Percentiles rank a stretch among this genome's conserved stretches.
Conservation (phyloP, 108 stramenopile species). For the Hondaea fermentalgiana region DNA sequence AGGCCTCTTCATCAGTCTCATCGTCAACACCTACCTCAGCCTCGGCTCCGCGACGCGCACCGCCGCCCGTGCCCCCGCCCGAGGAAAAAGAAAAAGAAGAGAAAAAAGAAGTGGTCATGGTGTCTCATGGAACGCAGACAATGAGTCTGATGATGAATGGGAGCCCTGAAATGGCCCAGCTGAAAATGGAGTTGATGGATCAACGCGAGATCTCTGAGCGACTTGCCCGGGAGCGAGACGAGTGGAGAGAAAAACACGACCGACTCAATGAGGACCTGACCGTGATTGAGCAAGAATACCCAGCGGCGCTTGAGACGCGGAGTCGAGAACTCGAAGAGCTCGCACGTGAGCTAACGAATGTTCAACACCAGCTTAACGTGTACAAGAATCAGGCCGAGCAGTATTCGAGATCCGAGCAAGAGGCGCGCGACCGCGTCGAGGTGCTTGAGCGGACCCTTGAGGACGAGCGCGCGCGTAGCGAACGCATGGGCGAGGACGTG, state of each 20-base stretch:
- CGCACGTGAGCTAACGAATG: not conserved
- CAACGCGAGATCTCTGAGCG: not conserved
- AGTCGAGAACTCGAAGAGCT: not conserved
- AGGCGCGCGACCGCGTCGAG: not conserved
- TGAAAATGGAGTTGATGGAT: not conserved
- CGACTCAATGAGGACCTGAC: not conserved
- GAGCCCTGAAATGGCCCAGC: not conserved
- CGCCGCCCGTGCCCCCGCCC: not conserved
- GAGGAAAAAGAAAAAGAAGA: not conserved
- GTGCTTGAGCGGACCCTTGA: not conserved
- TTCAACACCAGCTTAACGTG: not conserved
- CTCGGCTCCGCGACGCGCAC: not conserved
- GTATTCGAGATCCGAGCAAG: not conserved
- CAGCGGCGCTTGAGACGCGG: not conserved
- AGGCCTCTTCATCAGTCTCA: not conserved
- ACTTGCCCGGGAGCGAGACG: not conserved
- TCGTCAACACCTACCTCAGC: not conserved
- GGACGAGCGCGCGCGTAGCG: not conserved
- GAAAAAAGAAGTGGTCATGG: not conserved
- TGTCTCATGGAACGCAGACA: not conserved
- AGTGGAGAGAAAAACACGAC: not conserved
- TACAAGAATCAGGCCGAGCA: not conserved
- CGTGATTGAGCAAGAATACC: not conserved
- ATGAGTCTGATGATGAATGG: not conserved
- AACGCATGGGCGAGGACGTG: not conserved